phyloP scores from a whole-genome alignment of 23 red algal genomes.

The Chondrus crispus region DNA sequence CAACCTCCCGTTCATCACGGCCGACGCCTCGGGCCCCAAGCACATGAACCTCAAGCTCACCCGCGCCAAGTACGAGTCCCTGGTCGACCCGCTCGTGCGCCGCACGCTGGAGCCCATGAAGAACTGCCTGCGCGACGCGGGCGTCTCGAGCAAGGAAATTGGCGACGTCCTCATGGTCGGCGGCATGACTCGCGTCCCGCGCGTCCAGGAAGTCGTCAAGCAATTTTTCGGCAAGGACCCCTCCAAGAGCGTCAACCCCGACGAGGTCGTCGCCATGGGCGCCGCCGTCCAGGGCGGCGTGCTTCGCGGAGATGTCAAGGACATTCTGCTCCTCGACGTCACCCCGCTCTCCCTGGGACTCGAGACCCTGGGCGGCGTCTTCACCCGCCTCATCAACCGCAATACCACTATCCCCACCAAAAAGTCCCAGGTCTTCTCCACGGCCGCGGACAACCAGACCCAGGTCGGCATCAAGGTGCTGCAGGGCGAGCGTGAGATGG shows the following conservation, averaged over 20 bases:
- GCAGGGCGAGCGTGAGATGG: slow-evolving; percentile 93
- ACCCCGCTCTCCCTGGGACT: slow-evolving; percentile 87
- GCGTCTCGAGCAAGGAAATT: slow-evolving; percentile 78
- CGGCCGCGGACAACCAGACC: slow-evolving; percentile 87
- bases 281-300: slow-evolving; percentile 99
- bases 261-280: slow-evolving; percentile 99
- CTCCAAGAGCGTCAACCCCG: slow-evolving; percentile 97
- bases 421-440: slow-evolving; percentile 92
- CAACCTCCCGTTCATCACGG: slow-evolving; percentile 99
- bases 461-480: slow-evolving; percentile 90
- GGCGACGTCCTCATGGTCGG: slow-evolving; percentile 95
- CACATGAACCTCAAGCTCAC: slow-evolving; percentile 99
- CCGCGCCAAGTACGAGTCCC: slow-evolving; percentile 92
- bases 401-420: slow-evolving; percentile 97
- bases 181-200: slow-evolving; percentile 95
- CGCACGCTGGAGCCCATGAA: slow-evolving; percentile 98
- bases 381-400: slow-evolving; percentile 82
- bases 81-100: slow-evolving; percentile 86
- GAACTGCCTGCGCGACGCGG: slow-evolving; percentile 90
- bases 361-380: slow-evolving; percentile 86
- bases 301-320: slow-evolving; percentile 83
- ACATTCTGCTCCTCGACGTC: slow-evolving; percentile 89
- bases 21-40: slow-evolving; percentile 90
- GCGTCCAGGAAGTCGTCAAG: slow-evolving; percentile 82
- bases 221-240: slow-evolving; percentile 94